Percentiles rank a stretch among this genome's conserved stretches.
These are phyloP conservation scores for Capronia coronata DNA, from an alignment of 2,329 filamentous ascomycete species.

Conservation along the genomic window DNA sequence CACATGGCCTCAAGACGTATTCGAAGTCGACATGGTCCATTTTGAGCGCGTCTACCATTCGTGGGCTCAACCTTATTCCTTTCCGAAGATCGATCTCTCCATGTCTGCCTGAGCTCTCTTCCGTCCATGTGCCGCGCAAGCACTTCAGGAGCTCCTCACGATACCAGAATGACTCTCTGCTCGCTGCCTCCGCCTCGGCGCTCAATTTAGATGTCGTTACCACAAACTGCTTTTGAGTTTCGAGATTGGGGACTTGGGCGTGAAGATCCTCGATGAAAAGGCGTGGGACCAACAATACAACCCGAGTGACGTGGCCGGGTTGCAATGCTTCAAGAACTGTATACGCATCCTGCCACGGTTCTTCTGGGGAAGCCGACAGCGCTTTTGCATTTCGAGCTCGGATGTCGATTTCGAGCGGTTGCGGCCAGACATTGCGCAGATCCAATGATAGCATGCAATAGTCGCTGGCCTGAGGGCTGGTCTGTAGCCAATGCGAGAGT, in stretches of 20 bases:
- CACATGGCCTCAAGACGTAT: slow-evolving; percentile 38
- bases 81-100: slow-evolving; percentile 68
- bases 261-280: slow-evolving; percentile 71
- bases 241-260: slow-evolving; percentile 68
- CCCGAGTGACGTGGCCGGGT: slow-evolving; percentile 59
- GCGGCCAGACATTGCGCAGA: slow-evolving; percentile 84
- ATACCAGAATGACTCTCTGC: slow-evolving; percentile 85
- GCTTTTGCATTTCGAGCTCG: slow-evolving; percentile 36
- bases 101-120: slow-evolving; percentile 50
- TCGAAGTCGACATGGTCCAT: slow-evolving; percentile 69
- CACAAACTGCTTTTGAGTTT: slow-evolving; percentile 85
- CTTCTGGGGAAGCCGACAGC: not conserved
- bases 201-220: slow-evolving; percentile 73
- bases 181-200: slow-evolving; percentile 69
- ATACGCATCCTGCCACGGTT: slow-evolving; percentile 25
- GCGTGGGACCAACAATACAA: slow-evolving; percentile 69
- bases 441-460: slow-evolving; percentile 77
- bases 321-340: slow-evolving; percentile 45
- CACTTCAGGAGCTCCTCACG: slow-evolving; percentile 69
- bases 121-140: slow-evolving; percentile 66
- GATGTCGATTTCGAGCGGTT: slow-evolving; percentile 62
- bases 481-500: slow-evolving; percentile 15
- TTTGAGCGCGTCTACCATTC: slow-evolving; percentile 78
- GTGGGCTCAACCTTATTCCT: slow-evolving; percentile 59
- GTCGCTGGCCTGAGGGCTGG: slow-evolving; percentile 43